Evolutionary conservation across 129 eudicot genomes (phyloP), one percentile per base, ranked within the genome.

Genomic region (Oenanthe sinensis): DNA sequence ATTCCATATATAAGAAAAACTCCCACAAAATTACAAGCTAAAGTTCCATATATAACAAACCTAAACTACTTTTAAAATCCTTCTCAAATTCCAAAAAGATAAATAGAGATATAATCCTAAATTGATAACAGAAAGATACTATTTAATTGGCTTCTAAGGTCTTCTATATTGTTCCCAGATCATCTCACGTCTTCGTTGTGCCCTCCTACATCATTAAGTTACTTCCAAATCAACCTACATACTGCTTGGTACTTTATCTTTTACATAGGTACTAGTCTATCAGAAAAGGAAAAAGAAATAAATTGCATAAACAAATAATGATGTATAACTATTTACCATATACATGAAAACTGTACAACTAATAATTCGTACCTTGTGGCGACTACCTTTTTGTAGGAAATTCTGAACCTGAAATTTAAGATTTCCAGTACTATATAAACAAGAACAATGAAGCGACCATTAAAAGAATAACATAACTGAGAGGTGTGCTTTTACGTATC

Each of bases 341-440:
- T 71, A 78, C 26, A 26, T 54, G n/a, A n/a, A 9, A 36, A 54
- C 52, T 58, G 43, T 19, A 12, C 46, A 72, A 69, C 8, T 10
- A 77, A 28, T 62, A 78, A 49, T 37, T n/a, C 71, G 24, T 84
- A 93, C 98, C 98, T 91, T 92, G 74, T 91, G 97, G 77, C 90
- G 92, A 82, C 91, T 85, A 69, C 88, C 83, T 87, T 89, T 91
- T 45, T 81, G 86, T 48, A 93, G 81, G 86, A 93, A 93, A 79
- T 82, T 85, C 79, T 84, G 97, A 45, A 60, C 93, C 98, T 93
- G 93, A 36, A 81, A 85, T 84, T 82, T 63, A 85, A 76, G 16
- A 40, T 79, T 76, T 49, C 71, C 73, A 47, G n/a, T n/a, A n/a
- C n/a, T n/a, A n/a, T n/a, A n/a, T n/a, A n/a, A n/a, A n/a, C n/a